Evolutionary conservation across 2,329 filamentous ascomycete species (phyloP).

Genomic region (Pezicula carpinea): DNA sequence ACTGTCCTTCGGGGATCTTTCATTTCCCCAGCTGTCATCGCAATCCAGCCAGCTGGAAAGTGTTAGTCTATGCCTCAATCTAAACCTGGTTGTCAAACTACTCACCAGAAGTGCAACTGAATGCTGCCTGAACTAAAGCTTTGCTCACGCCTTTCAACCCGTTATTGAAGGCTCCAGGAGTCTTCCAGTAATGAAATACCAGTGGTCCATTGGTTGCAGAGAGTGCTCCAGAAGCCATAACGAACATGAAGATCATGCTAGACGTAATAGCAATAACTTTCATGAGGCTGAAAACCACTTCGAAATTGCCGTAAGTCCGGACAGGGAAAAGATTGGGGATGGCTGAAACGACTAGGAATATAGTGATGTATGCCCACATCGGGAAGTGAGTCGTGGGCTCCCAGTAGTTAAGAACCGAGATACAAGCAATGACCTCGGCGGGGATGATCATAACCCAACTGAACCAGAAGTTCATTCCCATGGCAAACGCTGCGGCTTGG

Average conservation of each 20-base stretch:
- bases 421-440: slow-evolving; percentile 50
- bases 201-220: slow-evolving; percentile 16
- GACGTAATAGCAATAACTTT: slow-evolving; percentile 50
- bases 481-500: slow-evolving; percentile 47
- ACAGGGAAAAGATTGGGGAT: slow-evolving; percentile 51
- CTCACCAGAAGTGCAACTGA: slow-evolving; percentile 51
- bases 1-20: slow-evolving; percentile 45
- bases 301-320: slow-evolving; percentile 48
- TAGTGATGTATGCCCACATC: slow-evolving; percentile 48
- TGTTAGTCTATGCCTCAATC: not conserved
- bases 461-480: slow-evolving; percentile 47
- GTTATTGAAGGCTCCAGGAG: slow-evolving; percentile 48
- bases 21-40: slow-evolving; percentile 52
- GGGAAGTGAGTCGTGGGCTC: slow-evolving; percentile 37
- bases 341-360: slow-evolving; percentile 45
- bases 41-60: slow-evolving; percentile 45
- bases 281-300: slow-evolving; percentile 52
- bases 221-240: slow-evolving; percentile 51
- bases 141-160: slow-evolving; percentile 59
- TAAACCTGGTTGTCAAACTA: not conserved
- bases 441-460: slow-evolving; percentile 44
- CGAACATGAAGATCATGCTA: slow-evolving; percentile 57
- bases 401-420: slow-evolving; percentile 50
- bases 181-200: slow-evolving; percentile 46
- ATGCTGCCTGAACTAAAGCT: slow-evolving; percentile 58